These are phyloP conservation scores for Annulohypoxylon stygium DNA, from an alignment of 495 filamentous ascomycete species.

Conservation along the genomic window DNA sequence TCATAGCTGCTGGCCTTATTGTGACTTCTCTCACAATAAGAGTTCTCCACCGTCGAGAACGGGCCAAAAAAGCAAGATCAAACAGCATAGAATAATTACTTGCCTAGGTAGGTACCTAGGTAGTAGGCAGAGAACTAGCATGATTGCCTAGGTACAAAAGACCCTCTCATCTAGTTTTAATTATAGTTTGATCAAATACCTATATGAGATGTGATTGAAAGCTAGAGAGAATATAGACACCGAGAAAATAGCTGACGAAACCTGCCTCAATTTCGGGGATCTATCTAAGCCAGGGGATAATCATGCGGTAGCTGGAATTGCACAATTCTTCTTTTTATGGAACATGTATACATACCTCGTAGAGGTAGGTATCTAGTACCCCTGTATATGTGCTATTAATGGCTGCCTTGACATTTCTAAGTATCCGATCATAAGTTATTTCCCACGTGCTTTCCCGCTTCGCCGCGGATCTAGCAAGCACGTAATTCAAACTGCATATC, in stretches of 20 bases:
- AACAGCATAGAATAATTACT: conserved; percentile 10
- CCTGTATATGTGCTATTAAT: background rate
- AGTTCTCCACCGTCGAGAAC: conserved; percentile 59
- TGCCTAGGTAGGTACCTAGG: no score
- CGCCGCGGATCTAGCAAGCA: conserved; percentile 20
- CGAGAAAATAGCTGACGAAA: background rate
- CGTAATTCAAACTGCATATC: conserved; percentile 35
- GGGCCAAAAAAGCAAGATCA: conserved; percentile 36
- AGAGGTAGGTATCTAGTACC: background rate
- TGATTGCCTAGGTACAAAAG: no score
- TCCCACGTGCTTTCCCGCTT: conserved; percentile 7
- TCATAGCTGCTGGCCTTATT: conserved; percentile 54
- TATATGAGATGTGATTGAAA: background rate
- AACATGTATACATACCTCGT: background rate
- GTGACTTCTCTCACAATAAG: conserved; percentile 55
- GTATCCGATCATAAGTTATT: background rate
- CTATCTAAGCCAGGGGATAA: background rate
- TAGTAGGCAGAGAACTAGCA: conserved; percentile 1
- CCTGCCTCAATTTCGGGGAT: background rate
- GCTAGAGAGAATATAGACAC: background rate
- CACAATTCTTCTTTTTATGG: conserved; percentile 2
- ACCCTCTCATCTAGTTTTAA: no score
- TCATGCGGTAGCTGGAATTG: background rate
- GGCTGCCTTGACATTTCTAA: no score
- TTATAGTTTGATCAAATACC: background rate